Evolutionary conservation across 1,139 yeast species (phyloP).

Genomic region (Hemisphaericaspora subhashii): DNA sequence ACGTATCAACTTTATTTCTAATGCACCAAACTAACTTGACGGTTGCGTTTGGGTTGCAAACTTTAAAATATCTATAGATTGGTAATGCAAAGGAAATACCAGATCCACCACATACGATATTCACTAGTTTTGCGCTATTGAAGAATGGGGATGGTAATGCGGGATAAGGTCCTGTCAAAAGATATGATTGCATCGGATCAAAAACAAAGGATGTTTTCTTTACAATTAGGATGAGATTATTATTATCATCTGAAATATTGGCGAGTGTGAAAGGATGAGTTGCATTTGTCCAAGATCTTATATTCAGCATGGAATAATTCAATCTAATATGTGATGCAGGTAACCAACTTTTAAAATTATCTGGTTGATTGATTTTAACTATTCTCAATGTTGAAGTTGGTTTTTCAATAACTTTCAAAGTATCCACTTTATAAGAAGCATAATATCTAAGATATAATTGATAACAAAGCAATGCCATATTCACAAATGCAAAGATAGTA

Average conservation of each 20-base stretch:
- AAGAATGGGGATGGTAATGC: constrained; percentile 28
- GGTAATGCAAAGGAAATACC: constrained; percentile 82
- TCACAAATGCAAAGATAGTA: constrained; percentile 20
- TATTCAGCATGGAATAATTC: constrained; percentile 17
- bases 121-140: constrained; percentile 49
- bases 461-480: constrained; percentile 20
- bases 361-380: constrained; percentile 26
- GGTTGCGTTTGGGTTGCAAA: constrained; percentile 10
- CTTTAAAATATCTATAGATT: constrained; percentile 39
- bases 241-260: constrained; percentile 15
- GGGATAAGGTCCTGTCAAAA: constrained; percentile 31
- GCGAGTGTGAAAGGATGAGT: constrained; percentile 43
- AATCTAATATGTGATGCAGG: constrained; percentile 43
- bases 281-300: constrained; percentile 28
- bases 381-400: constrained; percentile 25
- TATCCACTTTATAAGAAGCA: constrained; percentile 11
- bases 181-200: constrained; percentile 17
- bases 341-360: constrained; percentile 25
- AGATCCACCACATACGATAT: constrained; percentile 80
- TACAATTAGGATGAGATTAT: constrained; percentile 27
- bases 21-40: constrained; percentile 54
- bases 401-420: constrained; percentile 14
- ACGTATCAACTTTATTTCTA: constrained; percentile 24
- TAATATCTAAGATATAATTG: constrained; percentile 27
- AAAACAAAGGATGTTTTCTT: constrained; percentile 21